phyloP scores from a whole-genome alignment of 441 rosid genomes.

The Rhodomyrtus psidioides region DNA sequence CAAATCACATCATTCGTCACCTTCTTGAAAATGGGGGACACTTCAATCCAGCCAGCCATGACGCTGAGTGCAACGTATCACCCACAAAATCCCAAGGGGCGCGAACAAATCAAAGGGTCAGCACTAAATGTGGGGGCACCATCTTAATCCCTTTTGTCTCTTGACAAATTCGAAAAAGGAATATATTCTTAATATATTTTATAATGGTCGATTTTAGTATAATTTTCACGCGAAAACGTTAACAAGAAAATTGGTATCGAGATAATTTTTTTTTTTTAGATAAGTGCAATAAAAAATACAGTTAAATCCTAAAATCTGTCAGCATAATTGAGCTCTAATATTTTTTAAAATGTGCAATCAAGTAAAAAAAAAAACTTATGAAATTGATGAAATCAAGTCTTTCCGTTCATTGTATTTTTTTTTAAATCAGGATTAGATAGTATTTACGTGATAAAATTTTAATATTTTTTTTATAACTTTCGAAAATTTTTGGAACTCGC shows the following conservation, averaged over 20 bases:
- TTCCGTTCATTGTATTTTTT: too few relatives aligned
- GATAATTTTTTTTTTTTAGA: neutral
- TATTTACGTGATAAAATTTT: too few relatives aligned
- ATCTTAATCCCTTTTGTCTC: neutral
- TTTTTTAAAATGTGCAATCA: too few relatives aligned
- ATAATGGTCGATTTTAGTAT: neutral
- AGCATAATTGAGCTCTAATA: too few relatives aligned
- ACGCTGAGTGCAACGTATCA: conserved; percentile 23
- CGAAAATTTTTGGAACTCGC: too few relatives aligned
- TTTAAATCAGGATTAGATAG: too few relatives aligned
- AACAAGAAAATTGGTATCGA: neutral
- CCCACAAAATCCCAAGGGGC: conserved; percentile 21
- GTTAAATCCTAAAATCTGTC: too few relatives aligned
- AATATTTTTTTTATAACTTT: too few relatives aligned
- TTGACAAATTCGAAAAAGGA: neutral
- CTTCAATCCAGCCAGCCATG: conserved; percentile 1
- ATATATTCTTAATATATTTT: neutral
- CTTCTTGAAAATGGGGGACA: neutral
- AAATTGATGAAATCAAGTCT: too few relatives aligned
- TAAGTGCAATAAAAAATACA: too few relatives aligned
- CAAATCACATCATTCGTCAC: neutral
- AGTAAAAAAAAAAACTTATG: too few relatives aligned
- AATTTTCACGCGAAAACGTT: neutral
- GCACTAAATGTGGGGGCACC: conserved; percentile 5
- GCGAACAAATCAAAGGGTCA: neutral